phyloP scores from a whole-genome alignment of 306 rosid species.

The Elaeagnus macrophylla region DNA sequence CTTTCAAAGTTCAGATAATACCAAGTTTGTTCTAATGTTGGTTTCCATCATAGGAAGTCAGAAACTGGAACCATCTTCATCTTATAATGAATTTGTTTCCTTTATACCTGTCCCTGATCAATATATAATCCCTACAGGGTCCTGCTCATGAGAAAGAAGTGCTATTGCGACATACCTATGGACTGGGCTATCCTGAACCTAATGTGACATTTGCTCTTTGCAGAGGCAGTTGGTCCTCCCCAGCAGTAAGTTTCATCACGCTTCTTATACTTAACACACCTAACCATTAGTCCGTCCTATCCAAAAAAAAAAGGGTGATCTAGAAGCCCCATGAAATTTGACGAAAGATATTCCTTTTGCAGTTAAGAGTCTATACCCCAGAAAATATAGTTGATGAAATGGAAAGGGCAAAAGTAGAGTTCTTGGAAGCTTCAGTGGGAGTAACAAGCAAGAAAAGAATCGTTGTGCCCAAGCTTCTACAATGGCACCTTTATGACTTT shows the following conservation, averaged over 20 bases:
- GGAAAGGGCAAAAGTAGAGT: constrained; percentile 76
- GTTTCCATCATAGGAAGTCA: background rate
- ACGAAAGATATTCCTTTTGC: constrained; percentile 15
- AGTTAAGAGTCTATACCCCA: constrained; percentile 75
- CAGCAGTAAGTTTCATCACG: constrained; percentile 51
- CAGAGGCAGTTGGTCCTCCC: constrained; percentile 88
- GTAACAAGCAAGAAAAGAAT: constrained; percentile 68
- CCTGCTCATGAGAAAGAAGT: constrained; percentile 60
- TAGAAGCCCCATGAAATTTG: background rate
- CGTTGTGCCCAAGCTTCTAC: constrained; percentile 68
- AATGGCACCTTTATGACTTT: constrained; percentile 79
- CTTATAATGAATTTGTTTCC: background rate
- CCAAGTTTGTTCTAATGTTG: background rate
- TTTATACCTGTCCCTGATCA: background rate
- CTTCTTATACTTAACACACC: background rate
- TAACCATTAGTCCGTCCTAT: background rate
- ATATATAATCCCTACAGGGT: constrained; percentile 21
- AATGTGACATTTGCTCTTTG: constrained; percentile 81
- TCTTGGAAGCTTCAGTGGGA: constrained; percentile 84
- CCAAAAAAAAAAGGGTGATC: background rate
- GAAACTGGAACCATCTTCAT: too few relatives aligned
- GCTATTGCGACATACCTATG: constrained; percentile 56
- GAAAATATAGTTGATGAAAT: constrained; percentile 66
- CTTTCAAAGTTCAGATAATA: background rate
- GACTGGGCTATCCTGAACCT: constrained; percentile 87